phyloP scores from a whole-genome alignment of 352 stramenopile genomes.

The Chloridella minuta region DNA sequence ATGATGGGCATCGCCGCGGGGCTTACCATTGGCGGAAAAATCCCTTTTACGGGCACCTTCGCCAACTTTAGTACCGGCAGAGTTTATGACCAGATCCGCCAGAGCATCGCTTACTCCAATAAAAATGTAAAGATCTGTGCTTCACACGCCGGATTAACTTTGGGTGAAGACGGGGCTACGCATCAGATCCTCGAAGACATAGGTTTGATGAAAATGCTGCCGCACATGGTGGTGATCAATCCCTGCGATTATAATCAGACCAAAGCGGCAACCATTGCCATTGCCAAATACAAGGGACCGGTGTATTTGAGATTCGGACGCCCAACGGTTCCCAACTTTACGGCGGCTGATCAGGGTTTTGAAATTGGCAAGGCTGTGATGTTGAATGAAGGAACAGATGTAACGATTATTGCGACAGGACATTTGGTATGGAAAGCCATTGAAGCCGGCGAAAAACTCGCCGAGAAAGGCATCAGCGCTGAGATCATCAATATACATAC shows the following conservation, averaged over 20 bases:
- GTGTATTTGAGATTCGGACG: background rate
- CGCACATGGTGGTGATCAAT: background rate
- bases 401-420: background rate
- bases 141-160: background rate
- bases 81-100: background rate
- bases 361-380: background rate
- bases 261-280: background rate
- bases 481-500: background rate
- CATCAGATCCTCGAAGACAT: background rate
- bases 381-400: background rate
- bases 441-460: background rate
- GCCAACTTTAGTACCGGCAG: background rate
- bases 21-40: background rate
- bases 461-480: background rate
- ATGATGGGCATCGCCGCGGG: background rate
- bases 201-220: background rate
- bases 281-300: background rate
- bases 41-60: background rate
- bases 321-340: background rate
- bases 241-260: background rate
- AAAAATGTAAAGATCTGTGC: conserved; percentile 2
- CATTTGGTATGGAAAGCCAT: background rate
- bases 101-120: background rate
- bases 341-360: background rate
- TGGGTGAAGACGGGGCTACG: background rate